These are phyloP conservation scores for Saccharomycopsis sp. DNA, from an alignment of 805 yeast species.

Conservation along the genomic window DNA sequence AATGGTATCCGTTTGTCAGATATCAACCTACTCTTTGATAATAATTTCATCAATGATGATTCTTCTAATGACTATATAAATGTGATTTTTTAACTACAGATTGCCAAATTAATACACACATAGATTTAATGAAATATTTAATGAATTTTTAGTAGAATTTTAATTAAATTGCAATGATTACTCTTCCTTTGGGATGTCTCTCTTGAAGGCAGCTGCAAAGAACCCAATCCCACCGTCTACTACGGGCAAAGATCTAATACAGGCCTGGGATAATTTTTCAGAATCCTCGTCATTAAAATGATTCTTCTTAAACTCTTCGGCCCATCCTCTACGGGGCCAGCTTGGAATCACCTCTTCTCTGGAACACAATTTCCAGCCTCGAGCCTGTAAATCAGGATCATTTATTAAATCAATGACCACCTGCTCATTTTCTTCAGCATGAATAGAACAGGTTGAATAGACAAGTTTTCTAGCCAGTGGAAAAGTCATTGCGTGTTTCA, in stretches of 20 bases:
- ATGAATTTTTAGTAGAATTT: too few relatives aligned
- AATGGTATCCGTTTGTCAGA: not conserved
- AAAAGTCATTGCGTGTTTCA: conserved; percentile 80
- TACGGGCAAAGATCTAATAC: conserved; percentile 78
- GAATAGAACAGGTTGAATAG: conserved; percentile 93
- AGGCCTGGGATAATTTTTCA: conserved; percentile 66
- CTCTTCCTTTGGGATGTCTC: conserved; percentile 24
- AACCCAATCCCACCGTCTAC: conserved; percentile 99
- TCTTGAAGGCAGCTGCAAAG: conserved; percentile 88
- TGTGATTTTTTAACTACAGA: too few relatives aligned
- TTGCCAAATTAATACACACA: not conserved
- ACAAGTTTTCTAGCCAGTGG: conserved; percentile 75
- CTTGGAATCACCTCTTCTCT: conserved; percentile 62
- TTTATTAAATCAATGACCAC: conserved; percentile 75
- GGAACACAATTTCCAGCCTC: conserved; percentile 72
- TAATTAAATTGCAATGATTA: too few relatives aligned
- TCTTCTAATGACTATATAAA: not conserved
- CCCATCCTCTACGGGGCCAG: conserved; percentile 85
- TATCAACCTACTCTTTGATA: not conserved
- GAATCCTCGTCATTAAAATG: conserved; percentile 38
- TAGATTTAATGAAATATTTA: too few relatives aligned
- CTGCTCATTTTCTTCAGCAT: conserved; percentile 88
- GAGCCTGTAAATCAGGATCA: conserved; percentile 53
- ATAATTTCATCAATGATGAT: not conserved
- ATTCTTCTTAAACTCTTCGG: conserved; percentile 54